Evolutionary conservation across 2,329 filamentous ascomycete genomes (phyloP), one percentile per base, ranked within the genome.

Genomic region (Scytalidium sp.): DNA sequence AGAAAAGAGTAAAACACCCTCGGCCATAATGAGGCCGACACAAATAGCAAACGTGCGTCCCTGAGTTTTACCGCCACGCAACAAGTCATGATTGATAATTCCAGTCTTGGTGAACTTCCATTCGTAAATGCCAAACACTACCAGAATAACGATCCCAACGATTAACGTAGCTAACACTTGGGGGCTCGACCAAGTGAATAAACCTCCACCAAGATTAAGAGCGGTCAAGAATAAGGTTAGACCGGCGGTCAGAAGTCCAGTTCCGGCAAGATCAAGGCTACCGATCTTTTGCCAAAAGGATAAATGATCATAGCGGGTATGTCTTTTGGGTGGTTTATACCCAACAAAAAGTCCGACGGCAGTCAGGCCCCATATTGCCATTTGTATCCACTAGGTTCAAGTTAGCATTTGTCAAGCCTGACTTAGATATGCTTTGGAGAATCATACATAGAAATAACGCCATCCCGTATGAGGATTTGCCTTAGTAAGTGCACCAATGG

Each of bases 301-400:
- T 19, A 50, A 20, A n/a, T 50, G 48, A 23, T 50, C 48, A 19
- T 41, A 29, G 15, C 48, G 48, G 15, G 48, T 50, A 32, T 50
- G 48, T 41, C 48, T 41, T 29, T 50, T 50, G 21, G 48, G 48
- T 27, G 48, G 48, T 29, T 43, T 40, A 29, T 50, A 50, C 17
- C 48, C 48, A 27, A 50, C 19, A 25, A 50, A 46, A 22, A 50
- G 43, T 10, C 48, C 42, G 19, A 46, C 19, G 9, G 48, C 43
- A 20, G 48, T 46, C 19, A 46, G 23, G 15, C 48, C 48, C 48
- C 48, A 50, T 15, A 50, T 21, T 15, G 48, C 48, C 43, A 46
- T 50, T 46, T 49, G 43, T 19, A 45, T 19, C 43, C 43, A 45
- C 43, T 45, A 45, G 23, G 11, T n/a, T n/a, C n/a, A 27, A 13